These are phyloP conservation scores for Penicillium macrosclerotiorum DNA, from an alignment of 495 filamentous ascomycete species.

Conservation along the genomic window DNA sequence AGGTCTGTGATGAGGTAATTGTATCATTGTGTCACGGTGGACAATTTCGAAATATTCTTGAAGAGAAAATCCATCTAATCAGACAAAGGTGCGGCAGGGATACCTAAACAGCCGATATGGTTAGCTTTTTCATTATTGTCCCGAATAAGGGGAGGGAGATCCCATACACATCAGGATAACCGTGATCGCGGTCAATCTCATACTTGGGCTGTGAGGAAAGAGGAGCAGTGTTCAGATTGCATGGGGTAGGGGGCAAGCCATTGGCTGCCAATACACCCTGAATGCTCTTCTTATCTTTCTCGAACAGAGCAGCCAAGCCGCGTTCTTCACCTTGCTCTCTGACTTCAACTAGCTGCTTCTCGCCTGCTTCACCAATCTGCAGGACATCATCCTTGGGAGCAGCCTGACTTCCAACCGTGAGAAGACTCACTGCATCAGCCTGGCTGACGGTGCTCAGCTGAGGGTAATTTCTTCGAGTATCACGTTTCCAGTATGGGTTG, in stretches of 20 bases:
- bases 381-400: conserved; percentile 71
- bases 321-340: conserved; percentile 71
- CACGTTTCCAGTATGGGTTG: conserved; percentile 98
- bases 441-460: conserved; percentile 75
- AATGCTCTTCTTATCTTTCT: conserved; percentile 62
- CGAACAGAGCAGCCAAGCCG: conserved; percentile 67
- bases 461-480: conserved; percentile 83
- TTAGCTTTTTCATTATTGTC: conserved; percentile 18
- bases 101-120: no score
- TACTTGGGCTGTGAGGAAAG: conserved; percentile 40
- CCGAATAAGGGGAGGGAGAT: not conserved
- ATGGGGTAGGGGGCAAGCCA: conserved; percentile 81
- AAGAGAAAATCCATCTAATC: conserved; percentile 17
- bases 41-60: not conserved
- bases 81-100: conserved; percentile 54
- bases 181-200: conserved; percentile 41
- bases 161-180: conserved; percentile 52
- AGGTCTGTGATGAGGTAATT: not conserved
- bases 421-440: conserved; percentile 78
- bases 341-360: conserved; percentile 76
- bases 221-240: conserved; percentile 48
- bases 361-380: conserved; percentile 78
- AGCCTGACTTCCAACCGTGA: conserved; percentile 81
- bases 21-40: not conserved
- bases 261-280: conserved; percentile 66